Percentiles rank a stretch among this genome's conserved stretches.
Conservation (phyloP, 176 grass and related monocot species). For the Aegilops tauschii region DNA sequence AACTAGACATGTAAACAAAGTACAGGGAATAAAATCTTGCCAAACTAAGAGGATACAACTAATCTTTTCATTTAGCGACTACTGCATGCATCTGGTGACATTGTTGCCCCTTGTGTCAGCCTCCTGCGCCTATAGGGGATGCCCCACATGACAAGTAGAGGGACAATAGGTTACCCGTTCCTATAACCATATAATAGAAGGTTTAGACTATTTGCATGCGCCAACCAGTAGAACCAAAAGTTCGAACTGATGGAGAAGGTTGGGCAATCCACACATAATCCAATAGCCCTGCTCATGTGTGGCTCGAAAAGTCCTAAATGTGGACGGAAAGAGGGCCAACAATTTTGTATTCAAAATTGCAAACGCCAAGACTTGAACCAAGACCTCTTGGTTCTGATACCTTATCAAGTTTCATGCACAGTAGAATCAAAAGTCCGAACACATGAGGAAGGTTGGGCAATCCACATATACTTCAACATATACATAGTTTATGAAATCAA, state of each 20-base stretch:
- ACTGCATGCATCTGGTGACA: background rate
- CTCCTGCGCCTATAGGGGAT: background rate
- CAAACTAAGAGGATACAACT: background rate
- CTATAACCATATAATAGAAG: background rate
- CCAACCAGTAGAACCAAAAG: background rate
- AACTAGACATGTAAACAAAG: background rate
- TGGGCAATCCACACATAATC: background rate
- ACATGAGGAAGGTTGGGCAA: background rate
- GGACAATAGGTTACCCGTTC: constrained; percentile 12
- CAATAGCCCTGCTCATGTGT: no score
- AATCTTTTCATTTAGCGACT: background rate
- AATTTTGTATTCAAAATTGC: no score
- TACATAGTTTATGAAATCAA: constrained; percentile 16
- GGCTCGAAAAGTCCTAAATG: no score
- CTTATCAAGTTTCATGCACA: no score
- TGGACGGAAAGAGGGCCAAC: no score
- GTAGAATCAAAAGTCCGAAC: background rate
- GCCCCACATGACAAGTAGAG: background rate
- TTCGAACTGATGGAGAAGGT: background rate
- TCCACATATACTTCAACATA: background rate
- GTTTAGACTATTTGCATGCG: background rate
- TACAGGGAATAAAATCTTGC: background rate
- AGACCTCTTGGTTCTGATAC: no score
- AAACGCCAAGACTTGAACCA: no score
- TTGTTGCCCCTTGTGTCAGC: background rate